phyloP scores from a whole-genome alignment of 148 eudicot genomes.

The Silene conica region DNA sequence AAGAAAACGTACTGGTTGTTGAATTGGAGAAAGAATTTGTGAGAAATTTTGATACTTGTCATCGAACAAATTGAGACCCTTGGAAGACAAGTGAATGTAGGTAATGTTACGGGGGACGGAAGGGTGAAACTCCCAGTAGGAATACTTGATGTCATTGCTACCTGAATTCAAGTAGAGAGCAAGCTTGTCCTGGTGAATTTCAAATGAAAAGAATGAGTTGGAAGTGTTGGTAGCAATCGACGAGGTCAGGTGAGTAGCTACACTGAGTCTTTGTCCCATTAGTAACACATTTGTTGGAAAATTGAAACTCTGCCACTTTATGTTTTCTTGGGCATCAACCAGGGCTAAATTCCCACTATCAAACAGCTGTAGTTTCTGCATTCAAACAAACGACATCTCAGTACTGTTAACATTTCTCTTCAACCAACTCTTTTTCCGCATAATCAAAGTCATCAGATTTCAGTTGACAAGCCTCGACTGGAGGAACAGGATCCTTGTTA shows the following conservation, averaged over 20 bases:
- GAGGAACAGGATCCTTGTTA: too few species aligned
- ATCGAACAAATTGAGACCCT: conserved; percentile 55
- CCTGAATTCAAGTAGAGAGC: conserved; percentile 67
- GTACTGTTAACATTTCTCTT: too few species aligned
- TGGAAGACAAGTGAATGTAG: conserved; percentile 54
- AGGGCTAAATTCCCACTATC: conserved; percentile 78
- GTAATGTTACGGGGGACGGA: conserved; percentile 52
- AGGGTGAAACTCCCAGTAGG: conserved; percentile 84
- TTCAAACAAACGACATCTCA: neutral
- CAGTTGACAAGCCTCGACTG: too few species aligned
- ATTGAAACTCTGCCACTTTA: conserved; percentile 97
- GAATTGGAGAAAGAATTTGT: conserved; percentile 35
- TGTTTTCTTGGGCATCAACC: conserved; percentile 50
- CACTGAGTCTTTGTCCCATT: conserved; percentile 74
- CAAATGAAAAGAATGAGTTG: conserved; percentile 59
- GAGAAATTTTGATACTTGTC: conserved; percentile 44
- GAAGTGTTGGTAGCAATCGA: conserved; percentile 42
- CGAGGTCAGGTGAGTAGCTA: conserved; percentile 71
- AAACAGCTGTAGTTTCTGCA: conserved; percentile 70
- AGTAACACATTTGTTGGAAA: conserved; percentile 87
- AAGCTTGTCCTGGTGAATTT: conserved; percentile 68
- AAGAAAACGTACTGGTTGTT: conserved; percentile 47
- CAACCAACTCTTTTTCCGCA: too few species aligned
- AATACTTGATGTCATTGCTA: conserved; percentile 39
- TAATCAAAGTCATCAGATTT: too few species aligned